phyloP scores from a whole-genome alignment of 2,329 filamentous ascomycete genomes.

The Phoma sp. region DNA sequence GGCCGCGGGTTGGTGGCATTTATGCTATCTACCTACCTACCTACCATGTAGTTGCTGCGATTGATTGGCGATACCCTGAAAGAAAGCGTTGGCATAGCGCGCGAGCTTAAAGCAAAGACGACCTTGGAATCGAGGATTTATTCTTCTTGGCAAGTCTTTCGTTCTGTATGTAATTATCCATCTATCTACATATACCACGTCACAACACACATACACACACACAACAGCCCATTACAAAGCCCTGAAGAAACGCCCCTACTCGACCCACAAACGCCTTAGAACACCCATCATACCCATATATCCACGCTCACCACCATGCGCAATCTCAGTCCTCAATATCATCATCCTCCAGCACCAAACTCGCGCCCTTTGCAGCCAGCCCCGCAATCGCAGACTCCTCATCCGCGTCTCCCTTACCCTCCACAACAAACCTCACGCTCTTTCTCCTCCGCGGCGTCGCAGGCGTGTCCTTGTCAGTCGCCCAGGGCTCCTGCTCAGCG shows the following conservation, averaged over 20 bases:
- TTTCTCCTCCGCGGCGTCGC: slow-evolving; percentile 29
- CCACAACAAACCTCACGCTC: slow-evolving; percentile 7
- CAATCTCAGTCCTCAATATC: slow-evolving; percentile 52
- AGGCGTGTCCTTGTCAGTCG: slow-evolving; percentile 49
- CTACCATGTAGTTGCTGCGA: background rate
- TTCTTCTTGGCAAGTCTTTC: background rate
- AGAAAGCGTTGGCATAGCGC: slow-evolving; percentile 7
- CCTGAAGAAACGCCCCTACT: no score
- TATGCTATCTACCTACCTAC: no score
- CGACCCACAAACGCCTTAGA: no score
- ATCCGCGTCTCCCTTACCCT: slow-evolving; percentile 9
- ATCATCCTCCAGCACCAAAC: slow-evolving; percentile 54
- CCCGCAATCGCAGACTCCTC: slow-evolving; percentile 32
- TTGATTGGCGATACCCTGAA: slow-evolving; percentile 12
- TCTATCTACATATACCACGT: background rate
- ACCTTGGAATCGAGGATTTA: background rate
- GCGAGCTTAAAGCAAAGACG: slow-evolving; percentile 2
- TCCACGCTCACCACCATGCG: no score
- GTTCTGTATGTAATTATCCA: background rate
- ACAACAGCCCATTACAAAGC: no score
- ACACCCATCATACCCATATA: no score
- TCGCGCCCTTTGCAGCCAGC: slow-evolving; percentile 34
- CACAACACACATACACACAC: background rate
- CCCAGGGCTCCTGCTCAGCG: slow-evolving; percentile 48
- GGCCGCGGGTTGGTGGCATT: no score